Conservation (phyloP, 225 moss, liverwort and hornwort genomes). For the Marchantia polymorpha region DNA sequence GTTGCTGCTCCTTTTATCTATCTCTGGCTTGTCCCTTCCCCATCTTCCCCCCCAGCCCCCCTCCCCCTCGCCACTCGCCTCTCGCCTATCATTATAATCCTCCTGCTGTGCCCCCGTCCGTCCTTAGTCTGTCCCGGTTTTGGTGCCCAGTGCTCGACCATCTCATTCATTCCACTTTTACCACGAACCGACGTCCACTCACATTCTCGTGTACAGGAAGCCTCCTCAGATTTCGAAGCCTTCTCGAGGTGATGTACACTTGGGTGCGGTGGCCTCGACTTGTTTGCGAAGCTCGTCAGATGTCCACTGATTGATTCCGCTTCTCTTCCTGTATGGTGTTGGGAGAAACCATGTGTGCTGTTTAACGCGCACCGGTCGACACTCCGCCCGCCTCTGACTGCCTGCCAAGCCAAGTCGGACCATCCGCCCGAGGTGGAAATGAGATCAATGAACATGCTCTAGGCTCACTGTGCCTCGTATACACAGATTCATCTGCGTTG, state of each 20-base stretch:
- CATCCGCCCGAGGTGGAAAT: not conserved
- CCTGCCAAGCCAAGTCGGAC: constrained; percentile 1
- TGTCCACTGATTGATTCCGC: not conserved
- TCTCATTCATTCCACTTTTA: constrained; percentile 4
- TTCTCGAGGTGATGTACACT: constrained; percentile 7
- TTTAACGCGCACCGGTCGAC: not conserved
- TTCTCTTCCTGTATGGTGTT: not conserved
- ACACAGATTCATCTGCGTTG: not conserved
- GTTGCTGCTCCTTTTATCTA: not conserved
- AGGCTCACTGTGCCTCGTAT: not conserved
- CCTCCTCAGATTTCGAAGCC: constrained; percentile 18
- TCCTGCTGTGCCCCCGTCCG: not conserved
- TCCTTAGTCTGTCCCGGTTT: not conserved
- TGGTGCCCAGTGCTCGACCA: not conserved
- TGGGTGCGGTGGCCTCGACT: not conserved
- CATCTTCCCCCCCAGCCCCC: not conserved
- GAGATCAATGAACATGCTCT: constrained; percentile 2
- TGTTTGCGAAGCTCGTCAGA: constrained; percentile 2
- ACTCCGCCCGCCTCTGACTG: not conserved
- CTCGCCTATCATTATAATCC: not conserved
- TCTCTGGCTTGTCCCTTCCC: not conserved
- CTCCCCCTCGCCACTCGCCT: no score
- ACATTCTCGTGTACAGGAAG: constrained; percentile 20
- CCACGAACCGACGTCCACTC: constrained; percentile 21
- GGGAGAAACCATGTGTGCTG: not conserved